phyloP scores from a whole-genome alignment of 2,329 filamentous ascomycete genomes.

The Fusarium albosuccineum region DNA sequence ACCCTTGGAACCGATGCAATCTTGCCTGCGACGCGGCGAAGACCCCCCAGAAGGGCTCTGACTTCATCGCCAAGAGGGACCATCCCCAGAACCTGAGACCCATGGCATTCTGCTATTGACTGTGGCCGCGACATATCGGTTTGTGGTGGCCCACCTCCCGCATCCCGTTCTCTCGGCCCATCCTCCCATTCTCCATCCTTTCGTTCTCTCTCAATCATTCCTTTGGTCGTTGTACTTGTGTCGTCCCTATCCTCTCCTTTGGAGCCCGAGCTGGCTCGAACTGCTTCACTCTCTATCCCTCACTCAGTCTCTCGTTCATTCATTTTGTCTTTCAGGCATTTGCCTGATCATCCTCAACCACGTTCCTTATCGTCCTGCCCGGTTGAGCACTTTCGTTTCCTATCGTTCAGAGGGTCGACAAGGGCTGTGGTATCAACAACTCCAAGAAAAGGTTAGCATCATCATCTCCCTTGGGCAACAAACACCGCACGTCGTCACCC shows the following conservation, averaged over 20 bases:
- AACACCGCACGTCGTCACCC: slow-evolving; percentile 18
- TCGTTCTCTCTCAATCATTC: slow-evolving; percentile 40
- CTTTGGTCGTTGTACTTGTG: slow-evolving; percentile 33
- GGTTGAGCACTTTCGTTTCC: slow-evolving; percentile 41
- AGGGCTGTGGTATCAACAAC: neutral
- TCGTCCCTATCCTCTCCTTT: slow-evolving; percentile 32
- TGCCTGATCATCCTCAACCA: slow-evolving; percentile 23
- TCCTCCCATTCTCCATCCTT: slow-evolving; percentile 35
- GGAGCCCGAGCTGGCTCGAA: slow-evolving; percentile 41
- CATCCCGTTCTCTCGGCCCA: slow-evolving; percentile 15
- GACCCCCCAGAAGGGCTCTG: slow-evolving; percentile 18
- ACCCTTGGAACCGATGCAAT: slow-evolving; percentile 49
- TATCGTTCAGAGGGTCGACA: slow-evolving; percentile 10
- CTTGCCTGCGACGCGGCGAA: slow-evolving; percentile 42
- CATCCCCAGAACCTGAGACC: slow-evolving; percentile 16
- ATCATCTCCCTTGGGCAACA: slow-evolving; percentile 20
- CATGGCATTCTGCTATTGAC: slow-evolving; percentile 4
- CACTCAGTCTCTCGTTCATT: slow-evolving; percentile 35
- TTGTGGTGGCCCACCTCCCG: slow-evolving; percentile 23
- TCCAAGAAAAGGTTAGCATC: slow-evolving; percentile 2
- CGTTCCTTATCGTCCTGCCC: slow-evolving; percentile 39
- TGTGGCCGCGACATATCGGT: slow-evolving; percentile 28
- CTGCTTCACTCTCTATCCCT: no score
- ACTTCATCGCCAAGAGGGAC: slow-evolving; percentile 32
- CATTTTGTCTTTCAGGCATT: slow-evolving; percentile 22